Evolutionary conservation across 2,329 filamentous ascomycete species (phyloP).

Genomic region (Trichoderma cornu-damae): DNA sequence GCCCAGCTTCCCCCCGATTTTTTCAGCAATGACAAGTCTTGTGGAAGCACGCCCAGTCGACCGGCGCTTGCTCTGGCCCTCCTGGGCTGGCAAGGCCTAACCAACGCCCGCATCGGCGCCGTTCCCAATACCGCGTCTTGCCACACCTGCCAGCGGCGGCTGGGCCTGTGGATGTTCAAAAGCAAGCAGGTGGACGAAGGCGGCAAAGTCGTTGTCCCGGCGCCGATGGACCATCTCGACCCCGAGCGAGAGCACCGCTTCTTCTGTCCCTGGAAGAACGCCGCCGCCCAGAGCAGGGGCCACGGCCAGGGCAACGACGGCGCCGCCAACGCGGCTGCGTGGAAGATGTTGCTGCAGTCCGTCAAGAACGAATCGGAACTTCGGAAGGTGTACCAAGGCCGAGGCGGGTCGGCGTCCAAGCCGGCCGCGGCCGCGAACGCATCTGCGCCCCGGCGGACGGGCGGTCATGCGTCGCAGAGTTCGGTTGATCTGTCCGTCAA

Average conservation of each 20-base stretch:
- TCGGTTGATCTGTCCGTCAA: conserved; percentile 17
- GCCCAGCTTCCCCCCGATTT: conserved; percentile 50
- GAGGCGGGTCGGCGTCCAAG: conserved; percentile 26
- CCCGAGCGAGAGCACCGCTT: conserved; percentile 69
- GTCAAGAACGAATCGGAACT: conserved; percentile 56
- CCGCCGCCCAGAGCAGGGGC: conserved; percentile 50
- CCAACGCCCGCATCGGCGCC: conserved; percentile 49
- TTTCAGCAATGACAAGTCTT: conserved; percentile 39
- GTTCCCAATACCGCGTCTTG: conserved; percentile 73
- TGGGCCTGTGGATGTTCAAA: conserved; percentile 93
- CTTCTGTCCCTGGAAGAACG: conserved; percentile 76
- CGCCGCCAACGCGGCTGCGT: conserved; percentile 43
- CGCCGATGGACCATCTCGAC: conserved; percentile 63
- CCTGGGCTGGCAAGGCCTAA: conserved; percentile 69
- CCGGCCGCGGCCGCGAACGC: conserved; percentile 23
- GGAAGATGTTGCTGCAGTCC: conserved; percentile 51
- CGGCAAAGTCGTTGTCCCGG: conserved; percentile 50
- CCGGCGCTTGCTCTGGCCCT: conserved; percentile 64
- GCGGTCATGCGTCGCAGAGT: conserved; percentile 7
- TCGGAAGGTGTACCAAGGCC: conserved; percentile 35
- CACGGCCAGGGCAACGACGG: conserved; percentile 32
- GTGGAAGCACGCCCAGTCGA: conserved; percentile 44
- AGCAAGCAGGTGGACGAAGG: conserved; percentile 60
- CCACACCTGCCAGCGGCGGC: conserved; percentile 76
- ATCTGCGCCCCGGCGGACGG: conserved; percentile 19